These are phyloP conservation scores for Aphanomyces astaci DNA, from an alignment of 352 stramenopile genomes.

Conservation along the genomic window DNA sequence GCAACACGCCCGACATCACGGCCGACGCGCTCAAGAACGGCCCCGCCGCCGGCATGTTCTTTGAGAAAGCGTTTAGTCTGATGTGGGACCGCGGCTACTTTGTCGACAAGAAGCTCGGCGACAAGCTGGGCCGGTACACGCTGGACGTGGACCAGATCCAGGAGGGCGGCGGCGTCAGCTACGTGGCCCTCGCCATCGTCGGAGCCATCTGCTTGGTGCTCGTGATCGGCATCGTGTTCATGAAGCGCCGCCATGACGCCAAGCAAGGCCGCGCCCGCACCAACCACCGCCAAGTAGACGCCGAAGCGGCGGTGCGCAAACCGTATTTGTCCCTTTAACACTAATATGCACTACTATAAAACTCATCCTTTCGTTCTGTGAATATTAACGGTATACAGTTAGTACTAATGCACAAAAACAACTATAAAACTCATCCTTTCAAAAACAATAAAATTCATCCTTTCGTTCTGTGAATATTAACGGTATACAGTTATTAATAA, in stretches of 20 bases:
- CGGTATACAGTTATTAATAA: no score
- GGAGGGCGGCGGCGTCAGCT: not conserved
- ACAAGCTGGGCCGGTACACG: not conserved
- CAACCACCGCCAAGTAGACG: not conserved
- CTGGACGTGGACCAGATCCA: not conserved
- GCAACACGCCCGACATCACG: conserved; percentile 34
- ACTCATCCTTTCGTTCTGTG: no score
- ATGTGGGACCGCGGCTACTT: conserved; percentile 69
- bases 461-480: no score
- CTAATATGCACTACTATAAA: no score
- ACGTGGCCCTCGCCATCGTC: conserved; percentile 1
- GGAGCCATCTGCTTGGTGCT: not conserved
- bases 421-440: no score
- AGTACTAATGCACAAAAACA: no score
- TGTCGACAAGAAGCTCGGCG: conserved; percentile 28
- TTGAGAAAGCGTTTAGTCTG: conserved; percentile 39
- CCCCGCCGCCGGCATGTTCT: conserved; percentile 43
- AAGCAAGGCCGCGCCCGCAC: conserved; percentile 12
- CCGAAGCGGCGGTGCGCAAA: conserved; percentile 13
- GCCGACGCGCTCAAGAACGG: conserved; percentile 39
- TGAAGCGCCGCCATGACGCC: conserved; percentile 17
- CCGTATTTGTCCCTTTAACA: conserved; percentile 17
- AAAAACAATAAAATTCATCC: no score
- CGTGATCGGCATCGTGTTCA: not conserved
- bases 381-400: no score